Evolutionary conservation across 768 basidiomycete genomes (phyloP), one percentile per base, ranked within the genome.

Genomic region (Rhodosporidiobolus sp.): DNA sequence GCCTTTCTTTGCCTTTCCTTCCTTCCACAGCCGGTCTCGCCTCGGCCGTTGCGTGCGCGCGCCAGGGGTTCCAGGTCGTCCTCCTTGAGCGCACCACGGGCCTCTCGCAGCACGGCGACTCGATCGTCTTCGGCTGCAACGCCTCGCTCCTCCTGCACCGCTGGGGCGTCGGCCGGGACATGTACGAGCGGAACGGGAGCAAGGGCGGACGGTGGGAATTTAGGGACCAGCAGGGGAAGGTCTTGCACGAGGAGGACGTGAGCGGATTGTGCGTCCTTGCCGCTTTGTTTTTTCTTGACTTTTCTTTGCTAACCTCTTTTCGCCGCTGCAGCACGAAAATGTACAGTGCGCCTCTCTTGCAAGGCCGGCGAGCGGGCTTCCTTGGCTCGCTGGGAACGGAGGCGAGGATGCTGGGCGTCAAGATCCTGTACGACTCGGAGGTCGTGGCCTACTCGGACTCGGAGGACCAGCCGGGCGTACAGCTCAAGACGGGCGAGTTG

Each of bases 11-110:
- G 16, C 24, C 12, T 19, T 10, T 10, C 7, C 17, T 43, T n/a
- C 53, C 0, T 53, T 17, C 9, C 12, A n/a, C 49, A 77, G 76
- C 63, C 5, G 76, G 76, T 2, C 64, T 77, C 30, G 65, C 73
- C 20, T 52, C 76, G 3, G 73, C 76, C 10, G 66, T 77, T 59
- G 76, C 76, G 28, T 72, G 69, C 67, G 73, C 76, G 1, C 38
- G 76, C 0, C 73, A 77, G 59, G 60, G 64, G 35, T 70, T 67
- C 43, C 28, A 67, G 26, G 73, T 74, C 19, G 69, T 68, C 6
- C 28, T 75, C 17, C 35, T 72, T 22, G 73, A 77, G 49, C 69
- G 70, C 3, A 63, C 73, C 24, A 24, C 63, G 10, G 76, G 76
- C 7, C 34, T 66, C 7, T 65, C 63, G 10, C 60, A 54, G 6